Percentiles rank a stretch among this genome's conserved stretches.
Evolutionary conservation across 176 grass and related monocot species (phyloP).

Genomic region (Ampelocalamus luodianensis): DNA sequence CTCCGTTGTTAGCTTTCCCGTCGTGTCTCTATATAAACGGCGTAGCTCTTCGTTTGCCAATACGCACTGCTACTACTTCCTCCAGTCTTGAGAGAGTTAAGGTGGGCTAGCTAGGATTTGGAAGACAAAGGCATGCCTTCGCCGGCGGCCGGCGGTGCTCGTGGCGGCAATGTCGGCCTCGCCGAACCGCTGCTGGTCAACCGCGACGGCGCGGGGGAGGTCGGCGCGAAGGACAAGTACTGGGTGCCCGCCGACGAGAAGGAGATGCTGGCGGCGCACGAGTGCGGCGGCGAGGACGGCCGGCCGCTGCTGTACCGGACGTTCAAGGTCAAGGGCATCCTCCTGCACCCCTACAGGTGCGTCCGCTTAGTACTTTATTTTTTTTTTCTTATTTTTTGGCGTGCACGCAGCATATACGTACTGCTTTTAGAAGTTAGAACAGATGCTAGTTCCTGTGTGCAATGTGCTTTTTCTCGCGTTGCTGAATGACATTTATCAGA

Average conservation of each 20-base stretch:
- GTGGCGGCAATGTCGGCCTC: neutral
- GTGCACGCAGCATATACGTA: neutral
- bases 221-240: slow-evolving; percentile 44
- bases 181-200: neutral
- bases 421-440: too few species aligned
- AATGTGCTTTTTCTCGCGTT: too few species aligned
- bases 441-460: neutral
- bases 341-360: slow-evolving; percentile 49
- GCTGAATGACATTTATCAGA: too few species aligned
- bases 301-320: slow-evolving; percentile 54
- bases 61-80: too few species aligned
- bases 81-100: too few species aligned
- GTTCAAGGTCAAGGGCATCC: slow-evolving; percentile 51
- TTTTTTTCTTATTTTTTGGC: neutral
- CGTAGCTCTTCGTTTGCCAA: too few species aligned
- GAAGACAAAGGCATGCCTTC: slow-evolving; percentile 26
- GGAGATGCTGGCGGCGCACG: slow-evolving; percentile 32
- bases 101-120: too few species aligned
- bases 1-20: too few species aligned
- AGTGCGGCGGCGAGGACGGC: slow-evolving; percentile 51
- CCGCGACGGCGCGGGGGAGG: neutral
- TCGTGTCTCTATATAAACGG: too few species aligned
- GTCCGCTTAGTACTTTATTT: neutral
- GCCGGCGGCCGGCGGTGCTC: neutral
- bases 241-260: slow-evolving; percentile 47